Base-by-base conservation (phyloP, 805 yeast species). In the Candida morakotiae region DNA sequence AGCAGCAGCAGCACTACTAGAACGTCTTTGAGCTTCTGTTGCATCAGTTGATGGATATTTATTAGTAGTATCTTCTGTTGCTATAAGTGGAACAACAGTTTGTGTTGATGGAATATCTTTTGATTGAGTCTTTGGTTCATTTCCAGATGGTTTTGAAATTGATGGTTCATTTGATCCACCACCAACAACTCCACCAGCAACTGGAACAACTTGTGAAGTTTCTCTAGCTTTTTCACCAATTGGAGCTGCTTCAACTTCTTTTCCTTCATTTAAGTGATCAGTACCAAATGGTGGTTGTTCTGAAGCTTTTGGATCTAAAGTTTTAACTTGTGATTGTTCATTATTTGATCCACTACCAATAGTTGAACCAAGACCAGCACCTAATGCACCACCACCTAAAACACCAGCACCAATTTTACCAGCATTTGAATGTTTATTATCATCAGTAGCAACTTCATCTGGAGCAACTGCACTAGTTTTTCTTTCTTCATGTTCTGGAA, bases 211-310 rank as follows among this genome's bases (percentile, higher is more conserved):
- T 22, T 31, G 27, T 7, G 34, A 31, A 14, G 34, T 31, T 31
- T 31, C 34, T 31, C 27, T 32, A 21, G 35, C 51, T 21, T 44
- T 33, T 26, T 48, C 38, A 20, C 47, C 41, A 29, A 51, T 48
- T 39, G 55, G 53, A 22, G 50, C 41, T 10, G 55, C 53, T 36
- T 48, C 53, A 28, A 47, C 52, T 41, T 51, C 56, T 19, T 43
- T 47, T 15, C 24, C 41, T 34, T 49, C 54, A 16, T 11, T 36
- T 9, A 37, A 37, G 18, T 32, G 42, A n/a, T 37, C 42, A 18
- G 28, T 40, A 16, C 29, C 40, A 21, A 15, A 22, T 13, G 25
- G 17, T 31, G 27, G 27, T 9, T 13, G 13, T n/a, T 18, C 22
- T 8, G 34, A 4, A 8, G 38, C 42, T 33, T 48, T 46, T 35